These are phyloP conservation scores for Alternaria triticimaculans DNA, from an alignment of 2,329 filamentous ascomycete genomes.

Conservation along the genomic window DNA sequence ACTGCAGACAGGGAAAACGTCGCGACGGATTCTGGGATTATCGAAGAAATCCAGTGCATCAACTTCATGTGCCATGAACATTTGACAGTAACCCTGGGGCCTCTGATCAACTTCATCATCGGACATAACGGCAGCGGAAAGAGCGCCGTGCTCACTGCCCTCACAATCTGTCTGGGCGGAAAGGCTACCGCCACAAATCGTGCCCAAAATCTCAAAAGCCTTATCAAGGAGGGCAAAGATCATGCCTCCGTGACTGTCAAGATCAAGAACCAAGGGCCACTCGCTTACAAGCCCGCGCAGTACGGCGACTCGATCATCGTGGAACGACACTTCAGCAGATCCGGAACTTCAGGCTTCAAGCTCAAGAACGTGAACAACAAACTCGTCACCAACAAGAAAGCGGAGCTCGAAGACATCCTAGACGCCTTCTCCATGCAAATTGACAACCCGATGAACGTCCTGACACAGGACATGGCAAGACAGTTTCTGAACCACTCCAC, in stretches of 20 bases:
- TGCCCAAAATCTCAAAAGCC: constrained; percentile 83
- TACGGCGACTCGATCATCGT: constrained; percentile 87
- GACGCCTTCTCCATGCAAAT: constrained; percentile 94
- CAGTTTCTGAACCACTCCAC: constrained; percentile 89
- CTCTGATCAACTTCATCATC: constrained; percentile 96
- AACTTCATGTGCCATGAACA: constrained; percentile 97
- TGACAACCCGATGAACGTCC: constrained; percentile 93
- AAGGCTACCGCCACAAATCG: constrained; percentile 94
- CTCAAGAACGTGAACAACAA: constrained; percentile 76
- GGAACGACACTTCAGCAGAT: constrained; percentile 84
- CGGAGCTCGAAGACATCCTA: constrained; percentile 88
- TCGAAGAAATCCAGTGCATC: constrained; percentile 83
- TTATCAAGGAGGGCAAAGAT: constrained; percentile 89
- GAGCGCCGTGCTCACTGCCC: constrained; percentile 90
- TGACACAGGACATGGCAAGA: constrained; percentile 93
- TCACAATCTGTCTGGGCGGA: constrained; percentile 92
- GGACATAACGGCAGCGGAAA: constrained; percentile 98
- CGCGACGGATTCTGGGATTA: constrained; percentile 81
- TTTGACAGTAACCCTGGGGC: constrained; percentile 83
- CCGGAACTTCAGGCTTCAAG: constrained; percentile 82
- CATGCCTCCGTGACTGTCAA: constrained; percentile 74
- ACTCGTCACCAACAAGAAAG: constrained; percentile 80
- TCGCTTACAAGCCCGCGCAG: constrained; percentile 80
- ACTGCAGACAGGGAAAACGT: constrained; percentile 60
- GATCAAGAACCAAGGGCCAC: constrained; percentile 87